phyloP scores from a whole-genome alignment of 2,329 filamentous ascomycete species.

The Ascochyta lentis region DNA sequence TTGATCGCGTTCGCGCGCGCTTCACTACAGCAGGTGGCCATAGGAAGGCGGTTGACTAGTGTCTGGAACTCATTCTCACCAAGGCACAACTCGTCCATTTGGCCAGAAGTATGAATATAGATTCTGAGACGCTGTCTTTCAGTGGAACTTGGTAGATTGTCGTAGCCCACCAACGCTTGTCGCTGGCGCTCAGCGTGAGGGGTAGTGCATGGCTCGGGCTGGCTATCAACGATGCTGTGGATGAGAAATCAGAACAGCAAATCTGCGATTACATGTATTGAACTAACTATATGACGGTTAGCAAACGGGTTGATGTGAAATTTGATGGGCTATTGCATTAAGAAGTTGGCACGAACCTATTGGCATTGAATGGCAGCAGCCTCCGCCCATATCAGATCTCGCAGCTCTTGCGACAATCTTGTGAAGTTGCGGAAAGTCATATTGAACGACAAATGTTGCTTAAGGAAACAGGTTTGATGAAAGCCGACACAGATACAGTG shows the following conservation, averaged over 20 bases:
- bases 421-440: background rate
- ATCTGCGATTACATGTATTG: background rate
- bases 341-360: background rate
- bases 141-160: conserved; percentile 9
- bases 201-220: conserved; percentile 3
- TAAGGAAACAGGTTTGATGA: too few species aligned
- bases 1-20: conserved; percentile 7
- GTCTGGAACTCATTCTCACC: conserved; percentile 13
- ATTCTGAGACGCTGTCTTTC: conserved; percentile 14
- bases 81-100: conserved; percentile 6
- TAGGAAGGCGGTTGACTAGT: conserved; percentile 15
- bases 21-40: conserved; percentile 9
- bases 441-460: background rate
- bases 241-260: background rate
- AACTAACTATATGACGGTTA: too few species aligned
- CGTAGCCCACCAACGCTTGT: conserved; percentile 12
- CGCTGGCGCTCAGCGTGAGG: conserved; percentile 13
- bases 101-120: conserved; percentile 4
- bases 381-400: background rate
- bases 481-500: too few species aligned
- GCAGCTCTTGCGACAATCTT: background rate
- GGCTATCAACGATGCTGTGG: conserved; percentile 11
- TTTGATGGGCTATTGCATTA: too few species aligned
- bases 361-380: background rate
- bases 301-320: too few species aligned